Evolutionary conservation across 345 rosid genomes (phyloP).

Genomic region (Eucalyptus pauciflora): DNA sequence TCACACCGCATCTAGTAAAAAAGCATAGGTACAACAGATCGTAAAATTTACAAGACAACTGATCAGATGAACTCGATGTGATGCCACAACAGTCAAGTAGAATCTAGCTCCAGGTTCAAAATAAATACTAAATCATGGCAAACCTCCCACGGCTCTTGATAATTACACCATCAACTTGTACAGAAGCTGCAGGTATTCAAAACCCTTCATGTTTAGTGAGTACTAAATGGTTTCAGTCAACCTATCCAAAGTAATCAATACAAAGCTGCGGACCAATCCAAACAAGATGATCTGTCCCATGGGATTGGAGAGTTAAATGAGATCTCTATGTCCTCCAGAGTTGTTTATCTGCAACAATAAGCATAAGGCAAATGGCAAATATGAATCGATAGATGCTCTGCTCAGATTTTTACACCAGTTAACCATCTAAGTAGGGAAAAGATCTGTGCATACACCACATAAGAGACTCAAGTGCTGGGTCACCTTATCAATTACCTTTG

Average conservation of each 20-base stretch:
- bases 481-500: neutral
- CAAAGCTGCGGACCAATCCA: neutral
- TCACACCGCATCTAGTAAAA: neutral
- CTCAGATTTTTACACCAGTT: neutral
- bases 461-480: neutral
- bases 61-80: neutral
- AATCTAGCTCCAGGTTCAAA: neutral
- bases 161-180: neutral
- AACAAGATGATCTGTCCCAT: neutral
- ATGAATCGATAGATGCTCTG: neutral
- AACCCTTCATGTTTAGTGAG: neutral
- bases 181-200: neutral
- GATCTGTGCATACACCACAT: neutral
- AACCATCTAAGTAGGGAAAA: neutral
- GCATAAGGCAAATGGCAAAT: neutral
- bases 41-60: neutral
- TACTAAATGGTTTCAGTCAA: neutral
- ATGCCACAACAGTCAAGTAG: neutral
- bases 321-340: neutral
- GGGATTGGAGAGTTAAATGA: neutral
- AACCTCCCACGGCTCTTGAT: neutral
- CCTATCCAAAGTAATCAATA: neutral
- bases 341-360: neutral
- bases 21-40: neutral
- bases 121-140: neutral